A percentile compares a stretch with the other conserved stretches of the same genome.
Evolutionary conservation across 371 early-diverging fungal species (phyloP).

Genomic region (Rhizopus delemar): DNA sequence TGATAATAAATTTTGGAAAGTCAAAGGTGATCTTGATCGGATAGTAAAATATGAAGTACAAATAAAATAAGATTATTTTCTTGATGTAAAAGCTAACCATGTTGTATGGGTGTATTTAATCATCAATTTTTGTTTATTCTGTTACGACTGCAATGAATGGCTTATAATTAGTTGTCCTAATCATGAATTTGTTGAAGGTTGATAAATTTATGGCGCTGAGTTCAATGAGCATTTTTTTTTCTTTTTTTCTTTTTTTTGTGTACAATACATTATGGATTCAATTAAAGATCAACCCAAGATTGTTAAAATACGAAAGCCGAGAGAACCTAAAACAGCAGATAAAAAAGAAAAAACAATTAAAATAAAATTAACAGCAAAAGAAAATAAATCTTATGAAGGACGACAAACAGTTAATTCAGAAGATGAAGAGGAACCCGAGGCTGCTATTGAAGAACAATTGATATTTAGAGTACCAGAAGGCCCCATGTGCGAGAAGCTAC

Average conservation of each 20-base stretch:
- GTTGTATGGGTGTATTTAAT: too few species aligned
- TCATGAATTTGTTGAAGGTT: too few species aligned
- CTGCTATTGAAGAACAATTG: conserved; percentile 75
- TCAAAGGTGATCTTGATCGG: too few species aligned
- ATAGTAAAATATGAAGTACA: too few species aligned
- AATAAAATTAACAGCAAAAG: conserved; percentile 39
- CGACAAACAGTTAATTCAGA: conserved; percentile 31
- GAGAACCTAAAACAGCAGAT: conserved; percentile 8
- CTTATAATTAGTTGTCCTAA: too few species aligned
- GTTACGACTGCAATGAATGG: too few species aligned
- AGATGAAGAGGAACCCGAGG: conserved; percentile 68
- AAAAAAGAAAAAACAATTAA: conserved; percentile 34
- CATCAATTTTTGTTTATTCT: too few species aligned
- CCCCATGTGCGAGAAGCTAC: conserved; percentile 51
- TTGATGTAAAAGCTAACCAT: too few species aligned
- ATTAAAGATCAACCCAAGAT: conserved; percentile 5
- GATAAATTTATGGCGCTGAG: too few species aligned
- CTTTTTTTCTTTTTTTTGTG: not conserved
- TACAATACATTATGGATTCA: conserved; percentile 8
- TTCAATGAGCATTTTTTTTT: not conserved
- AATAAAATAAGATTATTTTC: too few species aligned
- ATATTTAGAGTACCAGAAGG: conserved; percentile 77
- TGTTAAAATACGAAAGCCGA: conserved; percentile 21
- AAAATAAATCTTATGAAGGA: conserved; percentile 4
- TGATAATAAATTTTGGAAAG: too few species aligned